A percentile compares a stretch with the other conserved stretches of the same genome.
Evolutionary conservation across 371 early-diverging fungal genomes (phyloP).

Genomic region (Zychaea mexicana): DNA sequence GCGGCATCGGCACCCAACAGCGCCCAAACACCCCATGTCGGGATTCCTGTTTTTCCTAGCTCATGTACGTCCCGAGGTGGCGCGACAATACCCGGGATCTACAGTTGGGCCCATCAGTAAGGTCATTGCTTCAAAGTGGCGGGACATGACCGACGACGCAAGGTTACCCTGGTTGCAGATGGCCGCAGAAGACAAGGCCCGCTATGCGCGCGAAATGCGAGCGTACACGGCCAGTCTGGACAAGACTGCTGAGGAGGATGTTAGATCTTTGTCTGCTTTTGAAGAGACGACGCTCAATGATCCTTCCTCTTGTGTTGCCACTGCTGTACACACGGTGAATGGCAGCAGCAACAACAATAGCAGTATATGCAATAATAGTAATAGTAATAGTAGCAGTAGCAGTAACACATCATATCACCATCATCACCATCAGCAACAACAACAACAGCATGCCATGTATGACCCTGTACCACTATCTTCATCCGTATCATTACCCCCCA

Average conservation of each 20-base stretch:
- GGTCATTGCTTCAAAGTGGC: conserved; percentile 70
- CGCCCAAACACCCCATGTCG: conserved; percentile 82
- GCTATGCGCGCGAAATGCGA: conserved; percentile 77
- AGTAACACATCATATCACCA: neutral
- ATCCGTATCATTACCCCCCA: neutral
- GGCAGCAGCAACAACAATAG: neutral
- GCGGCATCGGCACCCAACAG: conserved; percentile 66
- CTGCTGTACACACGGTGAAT: conserved; percentile 23
- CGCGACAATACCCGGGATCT: conserved; percentile 63
- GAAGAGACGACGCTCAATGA: conserved; percentile 15
- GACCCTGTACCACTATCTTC: conserved; percentile 1
- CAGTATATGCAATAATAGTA: neutral
- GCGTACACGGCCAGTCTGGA: conserved; percentile 47
- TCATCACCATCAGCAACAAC: neutral
- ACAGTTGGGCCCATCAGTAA: conserved; percentile 76
- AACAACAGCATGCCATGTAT: neutral
- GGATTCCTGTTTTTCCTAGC: conserved; percentile 74
- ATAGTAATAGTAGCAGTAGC: neutral
- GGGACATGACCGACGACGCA: conserved; percentile 58
- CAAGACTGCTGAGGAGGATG: conserved; percentile 5
- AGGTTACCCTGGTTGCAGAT: conserved; percentile 67
- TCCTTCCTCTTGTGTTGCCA: conserved; percentile 11
- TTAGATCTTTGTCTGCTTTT: neutral
- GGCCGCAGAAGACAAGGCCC: conserved; percentile 72
- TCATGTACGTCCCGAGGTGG: conserved; percentile 59